These are phyloP conservation scores for Xylaria sp. DNA, from an alignment of 2,329 filamentous ascomycete genomes.

Conservation along the genomic window DNA sequence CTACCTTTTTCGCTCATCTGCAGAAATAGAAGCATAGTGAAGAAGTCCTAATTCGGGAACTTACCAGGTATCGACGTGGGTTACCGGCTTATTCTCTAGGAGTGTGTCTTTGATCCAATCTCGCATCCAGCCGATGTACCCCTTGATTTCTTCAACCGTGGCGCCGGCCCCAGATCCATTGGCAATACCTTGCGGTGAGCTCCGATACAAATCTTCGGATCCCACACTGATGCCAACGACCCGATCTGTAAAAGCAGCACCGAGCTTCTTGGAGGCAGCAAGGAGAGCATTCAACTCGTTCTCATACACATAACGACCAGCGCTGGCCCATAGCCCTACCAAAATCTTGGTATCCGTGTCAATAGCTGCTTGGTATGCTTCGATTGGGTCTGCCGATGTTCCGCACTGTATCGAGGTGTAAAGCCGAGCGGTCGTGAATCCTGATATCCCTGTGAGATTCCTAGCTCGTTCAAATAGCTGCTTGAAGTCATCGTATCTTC, in stretches of 20 bases:
- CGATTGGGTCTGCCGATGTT: conserved; percentile 46
- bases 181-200: conserved; percentile 42
- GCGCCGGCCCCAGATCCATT: conserved; percentile 46
- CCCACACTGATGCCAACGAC: conserved; percentile 49
- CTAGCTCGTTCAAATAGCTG: conserved; percentile 58
- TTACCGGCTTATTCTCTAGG: conserved; percentile 46
- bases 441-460: conserved; percentile 52
- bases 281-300: conserved; percentile 48
- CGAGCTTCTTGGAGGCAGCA: conserved; percentile 39
- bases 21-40: background rate
- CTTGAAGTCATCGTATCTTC: conserved; percentile 57
- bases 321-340: conserved; percentile 48
- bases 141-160: conserved; percentile 44
- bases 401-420: conserved; percentile 53
- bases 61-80: conserved; percentile 49
- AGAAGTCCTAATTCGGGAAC: conserved; percentile 11
- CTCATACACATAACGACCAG: conserved; percentile 42
- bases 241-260: conserved; percentile 44
- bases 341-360: conserved; percentile 47
- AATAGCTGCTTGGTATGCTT: conserved; percentile 48
- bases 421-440: conserved; percentile 60
- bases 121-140: conserved; percentile 48
- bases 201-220: conserved; percentile 50
- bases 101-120: conserved; percentile 45
- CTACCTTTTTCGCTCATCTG: background rate